Conservation (phyloP, 2,329 filamentous ascomycete genomes). For the Monosporascus sp. region DNA sequence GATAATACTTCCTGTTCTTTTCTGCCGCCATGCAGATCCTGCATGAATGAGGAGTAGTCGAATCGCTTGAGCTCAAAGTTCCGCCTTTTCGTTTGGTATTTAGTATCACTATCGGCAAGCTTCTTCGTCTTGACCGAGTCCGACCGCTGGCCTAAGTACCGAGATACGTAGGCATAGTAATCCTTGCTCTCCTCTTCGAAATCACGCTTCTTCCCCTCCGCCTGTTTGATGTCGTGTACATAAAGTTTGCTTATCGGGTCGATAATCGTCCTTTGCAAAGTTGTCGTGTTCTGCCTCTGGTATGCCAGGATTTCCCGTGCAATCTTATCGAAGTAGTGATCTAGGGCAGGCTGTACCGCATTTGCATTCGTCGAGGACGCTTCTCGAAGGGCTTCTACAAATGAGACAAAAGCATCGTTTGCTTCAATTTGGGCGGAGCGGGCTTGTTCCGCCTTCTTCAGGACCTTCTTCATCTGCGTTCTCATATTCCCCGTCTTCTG, state of each 20-base stretch:
- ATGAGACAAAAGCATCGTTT: constrained; percentile 77
- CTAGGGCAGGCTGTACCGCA: constrained; percentile 91
- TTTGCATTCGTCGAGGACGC: constrained; percentile 88
- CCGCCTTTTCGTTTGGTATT: constrained; percentile 88
- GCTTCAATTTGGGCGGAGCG: constrained; percentile 72
- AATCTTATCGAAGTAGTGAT: constrained; percentile 98
- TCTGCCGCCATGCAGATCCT: constrained; percentile 96
- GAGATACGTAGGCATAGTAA: constrained; percentile 91
- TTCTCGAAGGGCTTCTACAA: constrained; percentile 82
- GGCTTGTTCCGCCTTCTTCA: constrained; percentile 89
- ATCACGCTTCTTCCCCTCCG: constrained; percentile 92
- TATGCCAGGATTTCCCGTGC: constrained; percentile 84
- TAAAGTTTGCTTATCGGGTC: constrained; percentile 91
- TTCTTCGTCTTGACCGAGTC: constrained; percentile 98
- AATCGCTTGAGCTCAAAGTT: constrained; percentile 97
- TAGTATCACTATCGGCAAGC: constrained; percentile 86
- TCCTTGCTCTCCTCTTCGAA: constrained; percentile 99
- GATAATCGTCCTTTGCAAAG: constrained; percentile 89
- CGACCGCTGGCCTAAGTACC: constrained; percentile 92
- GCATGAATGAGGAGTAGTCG: constrained; percentile 98
- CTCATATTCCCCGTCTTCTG: constrained; percentile 96
- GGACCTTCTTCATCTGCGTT: constrained; percentile 87
- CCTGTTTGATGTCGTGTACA: constrained; percentile 94
- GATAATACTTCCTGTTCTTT: constrained; percentile 97
- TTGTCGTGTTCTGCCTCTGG: constrained; percentile 75